phyloP scores from a whole-genome alignment of 1,139 yeast genomes.

The Taphrina populina region DNA sequence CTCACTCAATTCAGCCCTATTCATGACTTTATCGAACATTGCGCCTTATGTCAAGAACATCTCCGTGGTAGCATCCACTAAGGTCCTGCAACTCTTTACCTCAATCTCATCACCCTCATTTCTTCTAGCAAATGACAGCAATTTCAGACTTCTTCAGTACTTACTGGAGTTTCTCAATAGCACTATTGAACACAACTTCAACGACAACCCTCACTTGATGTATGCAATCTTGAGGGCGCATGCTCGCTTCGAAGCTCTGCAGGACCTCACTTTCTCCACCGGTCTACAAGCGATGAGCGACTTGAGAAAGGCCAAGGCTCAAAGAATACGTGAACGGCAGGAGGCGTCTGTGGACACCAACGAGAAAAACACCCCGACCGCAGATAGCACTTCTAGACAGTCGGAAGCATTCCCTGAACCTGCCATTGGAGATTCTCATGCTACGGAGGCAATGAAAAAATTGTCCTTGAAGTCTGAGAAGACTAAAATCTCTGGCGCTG shows the following conservation, averaged over 20 bases:
- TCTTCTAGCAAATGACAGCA: constrained; percentile 51
- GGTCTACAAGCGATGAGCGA: constrained; percentile 37
- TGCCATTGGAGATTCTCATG: too few relatives aligned
- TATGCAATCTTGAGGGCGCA: constrained; percentile 44
- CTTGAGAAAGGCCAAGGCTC: constrained; percentile 10
- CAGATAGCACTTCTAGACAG: too few relatives aligned
- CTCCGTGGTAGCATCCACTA: constrained; percentile 60
- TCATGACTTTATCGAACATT: constrained; percentile 45
- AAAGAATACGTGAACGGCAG: background rate
- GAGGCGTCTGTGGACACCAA: background rate
- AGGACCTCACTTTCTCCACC: constrained; percentile 38
- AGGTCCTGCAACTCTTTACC: constrained; percentile 56
- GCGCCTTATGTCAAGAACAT: constrained; percentile 44
- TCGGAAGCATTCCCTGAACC: too few relatives aligned
- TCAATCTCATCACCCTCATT: constrained; percentile 51
- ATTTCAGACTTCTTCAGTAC: constrained; percentile 56
- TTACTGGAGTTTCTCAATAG: constrained; percentile 42
- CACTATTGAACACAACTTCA: constrained; percentile 43
- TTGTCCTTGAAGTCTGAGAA: too few relatives aligned
- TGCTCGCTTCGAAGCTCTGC: constrained; percentile 40
- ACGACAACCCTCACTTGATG: constrained; percentile 42
- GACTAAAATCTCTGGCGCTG: too few relatives aligned
- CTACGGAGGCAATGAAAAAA: too few relatives aligned
- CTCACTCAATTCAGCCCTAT: constrained; percentile 42
- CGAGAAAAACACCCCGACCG: too few relatives aligned